A percentile compares a stretch with the other conserved stretches of the same genome.
Evolutionary conservation across 331 rosid species (phyloP).

Genomic region (Malus hybrid): DNA sequence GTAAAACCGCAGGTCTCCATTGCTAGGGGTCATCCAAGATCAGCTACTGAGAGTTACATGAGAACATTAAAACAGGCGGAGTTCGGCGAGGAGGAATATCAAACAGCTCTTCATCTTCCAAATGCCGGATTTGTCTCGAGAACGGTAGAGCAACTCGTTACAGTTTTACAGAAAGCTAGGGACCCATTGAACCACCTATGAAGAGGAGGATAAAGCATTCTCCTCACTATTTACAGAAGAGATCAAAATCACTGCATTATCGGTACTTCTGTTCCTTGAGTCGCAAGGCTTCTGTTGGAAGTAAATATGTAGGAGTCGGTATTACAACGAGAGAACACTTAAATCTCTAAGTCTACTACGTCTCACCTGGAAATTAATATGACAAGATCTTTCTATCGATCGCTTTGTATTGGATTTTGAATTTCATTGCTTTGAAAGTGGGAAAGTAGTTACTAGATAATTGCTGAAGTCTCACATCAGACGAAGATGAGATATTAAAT

Average conservation of each 20-base stretch:
- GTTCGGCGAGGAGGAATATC: slow-evolving; percentile 45
- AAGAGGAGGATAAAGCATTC: neutral
- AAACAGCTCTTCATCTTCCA: slow-evolving; percentile 58
- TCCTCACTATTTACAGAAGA: neutral
- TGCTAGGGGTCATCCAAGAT: slow-evolving; percentile 67
- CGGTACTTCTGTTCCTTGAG: too few species aligned
- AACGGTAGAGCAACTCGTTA: slow-evolving; percentile 54
- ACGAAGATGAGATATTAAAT: too few species aligned
- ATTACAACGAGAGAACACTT: too few species aligned
- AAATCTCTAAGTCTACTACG: too few species aligned
- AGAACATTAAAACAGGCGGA: slow-evolving; percentile 38
- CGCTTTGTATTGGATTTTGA: too few species aligned
- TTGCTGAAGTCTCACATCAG: too few species aligned
- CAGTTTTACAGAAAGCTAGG: slow-evolving; percentile 18
- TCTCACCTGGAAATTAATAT: too few species aligned
- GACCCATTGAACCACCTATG: neutral
- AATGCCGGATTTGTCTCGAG: slow-evolving; percentile 30
- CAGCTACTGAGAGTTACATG: slow-evolving; percentile 44
- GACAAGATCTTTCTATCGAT: too few species aligned
- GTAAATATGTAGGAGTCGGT: too few species aligned
- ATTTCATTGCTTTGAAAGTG: too few species aligned
- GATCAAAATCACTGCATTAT: neutral
- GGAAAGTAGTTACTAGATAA: too few species aligned
- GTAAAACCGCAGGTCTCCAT: slow-evolving; percentile 43
- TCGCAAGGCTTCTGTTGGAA: too few species aligned